Evolutionary conservation across 345 rosid genomes (phyloP).

Genomic region (Eutrema yunnanense): DNA sequence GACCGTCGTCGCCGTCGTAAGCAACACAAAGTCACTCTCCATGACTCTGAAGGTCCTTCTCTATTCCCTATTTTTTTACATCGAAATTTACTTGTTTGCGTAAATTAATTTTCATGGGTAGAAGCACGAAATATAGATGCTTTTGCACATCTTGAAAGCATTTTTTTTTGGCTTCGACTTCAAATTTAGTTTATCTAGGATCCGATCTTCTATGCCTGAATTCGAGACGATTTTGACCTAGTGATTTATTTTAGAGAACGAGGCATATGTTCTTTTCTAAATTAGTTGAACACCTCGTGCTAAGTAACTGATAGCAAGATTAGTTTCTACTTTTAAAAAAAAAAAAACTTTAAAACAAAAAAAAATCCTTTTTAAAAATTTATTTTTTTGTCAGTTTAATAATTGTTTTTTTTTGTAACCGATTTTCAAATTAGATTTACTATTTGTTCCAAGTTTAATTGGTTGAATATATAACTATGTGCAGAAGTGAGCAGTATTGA

Average conservation of each 20-base stretch:
- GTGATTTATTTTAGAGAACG: not conserved
- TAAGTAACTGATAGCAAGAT: not conserved
- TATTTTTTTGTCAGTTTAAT: not conserved
- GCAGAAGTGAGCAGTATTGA: conserved; percentile 59
- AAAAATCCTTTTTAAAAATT: not conserved
- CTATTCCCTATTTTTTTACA: not conserved
- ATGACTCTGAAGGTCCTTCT: conserved; percentile 29
- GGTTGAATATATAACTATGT: not conserved
- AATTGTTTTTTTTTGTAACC: not conserved
- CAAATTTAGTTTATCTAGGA: not conserved
- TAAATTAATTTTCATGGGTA: not conserved
- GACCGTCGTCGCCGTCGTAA: conserved; percentile 26
- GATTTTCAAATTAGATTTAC: no score
- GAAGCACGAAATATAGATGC: not conserved
- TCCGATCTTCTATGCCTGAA: not conserved
- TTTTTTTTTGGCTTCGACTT: not conserved
- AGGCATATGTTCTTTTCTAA: not conserved
- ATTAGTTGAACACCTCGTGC: not conserved
- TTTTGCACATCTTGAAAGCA: conserved; percentile 4
- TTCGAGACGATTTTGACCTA: not conserved
- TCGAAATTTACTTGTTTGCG: not conserved
- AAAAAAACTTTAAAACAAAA: no score
- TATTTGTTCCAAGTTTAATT: not conserved
- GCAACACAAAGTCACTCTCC: conserved; percentile 4
- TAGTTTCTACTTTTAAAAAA: not conserved